Evolutionary conservation across 1,139 yeast genomes (phyloP), one percentile per base, ranked within the genome.

Genomic region (Casaregolazyma suthepensis): DNA sequence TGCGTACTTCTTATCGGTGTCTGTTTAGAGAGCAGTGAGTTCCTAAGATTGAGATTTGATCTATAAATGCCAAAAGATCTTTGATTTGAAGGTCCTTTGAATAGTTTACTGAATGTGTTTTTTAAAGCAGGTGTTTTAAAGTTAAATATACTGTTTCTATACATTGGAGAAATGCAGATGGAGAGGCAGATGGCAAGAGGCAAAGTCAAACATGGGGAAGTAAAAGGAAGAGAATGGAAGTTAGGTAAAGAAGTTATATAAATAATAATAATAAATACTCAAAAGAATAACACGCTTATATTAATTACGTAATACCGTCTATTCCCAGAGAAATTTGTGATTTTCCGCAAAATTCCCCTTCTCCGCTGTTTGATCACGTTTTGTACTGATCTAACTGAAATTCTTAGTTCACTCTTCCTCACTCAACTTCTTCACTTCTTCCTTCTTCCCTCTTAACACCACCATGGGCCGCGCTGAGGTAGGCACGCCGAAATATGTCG

Each of bases 401-500:
- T n/a, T n/a, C n/a, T n/a, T n/a, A 26, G 31, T 22, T 22, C 12
- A 26, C 10, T 26, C 31, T 26, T 26, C 31, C 26, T 22, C 31
- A 26, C n/a, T 15, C 7, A 35, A 35, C 40, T 35, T 35, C 40
- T 35, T 35, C 31, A 26, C 31, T 6, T 5, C 6, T 6, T 22
- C 26, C 6, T 22, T 22, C 4, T 22, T 5, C 40, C 22, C n/a
- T n/a, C n/a, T n/a, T n/a, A n/a, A n/a, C 46, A 38, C n/a, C 51
- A 58, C n/a, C 46, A 80, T 79, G 83, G 82, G 74, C 0, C 73
- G 71, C 60, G 89, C 94, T 46, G 94, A 87, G 59, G 70, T 79
- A 45, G 96, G 96, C 5, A 79, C 90, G 1, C 95, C 96, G n/a
- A 88, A 87, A 66, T 83, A 82, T 66, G 74, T 85, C 56, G 78